phyloP scores from a whole-genome alignment of 352 stramenopile genomes.

The Pythium biforme region DNA sequence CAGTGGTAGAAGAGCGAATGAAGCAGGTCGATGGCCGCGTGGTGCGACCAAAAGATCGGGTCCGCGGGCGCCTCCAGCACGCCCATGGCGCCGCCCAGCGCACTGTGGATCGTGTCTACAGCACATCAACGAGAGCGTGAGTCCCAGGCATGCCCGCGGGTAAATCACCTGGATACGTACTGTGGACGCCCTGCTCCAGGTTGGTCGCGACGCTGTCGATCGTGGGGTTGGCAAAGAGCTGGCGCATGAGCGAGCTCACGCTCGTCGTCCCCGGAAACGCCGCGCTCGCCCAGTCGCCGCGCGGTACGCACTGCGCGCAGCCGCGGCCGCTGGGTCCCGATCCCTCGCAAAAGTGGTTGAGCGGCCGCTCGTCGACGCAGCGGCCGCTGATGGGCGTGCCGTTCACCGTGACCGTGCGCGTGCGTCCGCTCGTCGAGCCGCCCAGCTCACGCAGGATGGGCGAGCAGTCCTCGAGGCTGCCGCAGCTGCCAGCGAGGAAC shows the following conservation, averaged over 20 bases:
- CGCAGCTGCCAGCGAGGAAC: conserved; percentile 58
- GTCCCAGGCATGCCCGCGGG: not conserved
- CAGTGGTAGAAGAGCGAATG: conserved; percentile 88
- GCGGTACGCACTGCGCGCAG: conserved; percentile 70
- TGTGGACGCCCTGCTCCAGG: conserved; percentile 74
- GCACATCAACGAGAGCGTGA: not conserved
- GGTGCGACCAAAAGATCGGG: conserved; percentile 87
- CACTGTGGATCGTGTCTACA: conserved; percentile 79
- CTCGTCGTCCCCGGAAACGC: conserved; percentile 65
- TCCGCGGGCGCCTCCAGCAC: conserved; percentile 74
- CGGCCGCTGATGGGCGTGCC: conserved; percentile 58
- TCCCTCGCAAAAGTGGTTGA: conserved; percentile 80
- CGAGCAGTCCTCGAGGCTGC: conserved; percentile 74
- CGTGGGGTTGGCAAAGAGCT: conserved; percentile 67
- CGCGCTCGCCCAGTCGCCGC: conserved; percentile 53
- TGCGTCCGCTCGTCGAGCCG: conserved; percentile 41
- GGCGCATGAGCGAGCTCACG: conserved; percentile 70
- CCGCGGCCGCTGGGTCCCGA: conserved; percentile 32
- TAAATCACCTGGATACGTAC: conserved; percentile 38
- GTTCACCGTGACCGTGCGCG: conserved; percentile 57
- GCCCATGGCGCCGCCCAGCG: conserved; percentile 65
- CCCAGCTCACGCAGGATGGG: conserved; percentile 68
- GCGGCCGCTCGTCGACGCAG: conserved; percentile 45
- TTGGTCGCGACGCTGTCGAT: conserved; percentile 65
- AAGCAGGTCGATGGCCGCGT: conserved; percentile 78